Evolutionary conservation across 495 filamentous ascomycete species (phyloP), one percentile per base, ranked within the genome.

Genomic region (Penicillium malachiteum): DNA sequence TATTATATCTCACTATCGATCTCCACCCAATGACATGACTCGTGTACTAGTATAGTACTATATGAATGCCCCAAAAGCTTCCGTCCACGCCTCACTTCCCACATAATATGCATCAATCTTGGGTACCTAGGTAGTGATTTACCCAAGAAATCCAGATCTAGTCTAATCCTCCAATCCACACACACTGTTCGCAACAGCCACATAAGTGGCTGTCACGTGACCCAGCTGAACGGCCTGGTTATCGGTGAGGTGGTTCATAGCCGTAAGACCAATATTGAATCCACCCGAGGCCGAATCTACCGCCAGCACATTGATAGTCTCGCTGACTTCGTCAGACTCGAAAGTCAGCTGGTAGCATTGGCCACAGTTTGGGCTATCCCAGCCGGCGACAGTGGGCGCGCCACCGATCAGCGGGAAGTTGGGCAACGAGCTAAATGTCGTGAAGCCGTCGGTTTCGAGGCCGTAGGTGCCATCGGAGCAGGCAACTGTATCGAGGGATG

Each of bases 321-420:
- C 71, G 59, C 81, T 78, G 30, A 64, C 37, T 18, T 50, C 54
- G 44, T 54, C 67, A 39, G 50, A 37, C 41, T 59, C 68, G 67
- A 81, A 93, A 12, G 74, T 78, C 44, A 90, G 69, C 43, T 70
- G 50, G 73, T 84, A 92, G 78, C 89, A 92, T 9, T 80, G 81
- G 51, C 89, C 88, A 72, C 89, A 93, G 57, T 72, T 73, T 13
- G 64, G 35, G 55, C 66, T 73, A 79, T 85, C 75, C 84, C 81
- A 88, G 35, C 79, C 82, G 3, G 66, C 59, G 17, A 91, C 76
- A 26, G 81, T 82, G 33, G 76, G 73, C 1, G 79, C 73, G 49
- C 83, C 88, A n/a, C 84, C 88, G 55, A 91, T 82, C 61, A 75
- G 69, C 2, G 81, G 78, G 74, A 84, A 88, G 8, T 47, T 53